A percentile compares a stretch with the other conserved stretches of the same genome.
Evolutionary conservation across 2,329 filamentous ascomycete genomes (phyloP).

Genomic region (Ascochyta rabiei): DNA sequence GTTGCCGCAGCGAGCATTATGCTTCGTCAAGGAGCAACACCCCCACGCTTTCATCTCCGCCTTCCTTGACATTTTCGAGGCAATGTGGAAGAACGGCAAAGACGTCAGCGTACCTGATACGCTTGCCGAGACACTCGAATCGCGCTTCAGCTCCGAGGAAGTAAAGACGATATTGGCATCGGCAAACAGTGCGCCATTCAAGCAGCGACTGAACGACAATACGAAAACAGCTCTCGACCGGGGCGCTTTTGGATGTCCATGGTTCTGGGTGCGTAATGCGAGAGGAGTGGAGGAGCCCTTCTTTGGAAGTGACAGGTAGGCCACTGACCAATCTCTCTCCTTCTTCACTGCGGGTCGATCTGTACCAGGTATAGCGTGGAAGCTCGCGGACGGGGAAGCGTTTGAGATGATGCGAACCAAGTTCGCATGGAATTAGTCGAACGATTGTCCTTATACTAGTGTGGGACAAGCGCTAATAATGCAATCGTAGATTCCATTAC

Average conservation of each 20-base stretch:
- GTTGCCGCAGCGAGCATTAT: constrained; percentile 68
- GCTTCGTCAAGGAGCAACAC: constrained; percentile 68
- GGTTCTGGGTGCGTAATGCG: constrained; percentile 70
- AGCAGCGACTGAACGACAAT: constrained; percentile 60
- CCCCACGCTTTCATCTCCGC: constrained; percentile 56
- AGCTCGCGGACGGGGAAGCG: constrained; percentile 15
- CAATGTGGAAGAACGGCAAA: constrained; percentile 66
- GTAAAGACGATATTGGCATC: constrained; percentile 62
- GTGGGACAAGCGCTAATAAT: constrained; percentile 20
- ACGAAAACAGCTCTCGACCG: constrained; percentile 67
- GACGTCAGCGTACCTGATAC: constrained; percentile 65
- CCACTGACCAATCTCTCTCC: constrained; percentile 13
- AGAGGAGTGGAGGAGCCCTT: constrained; percentile 69
- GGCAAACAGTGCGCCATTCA: constrained; percentile 57
- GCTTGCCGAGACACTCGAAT: constrained; percentile 53
- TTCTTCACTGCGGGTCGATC: constrained; percentile 5
- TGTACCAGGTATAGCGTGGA: constrained; percentile 12
- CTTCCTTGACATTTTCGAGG: constrained; percentile 62
- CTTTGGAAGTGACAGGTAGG: constrained; percentile 75
- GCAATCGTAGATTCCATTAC: constrained; percentile 63
- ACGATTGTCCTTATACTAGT: neutral
- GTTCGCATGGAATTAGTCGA: constrained; percentile 20
- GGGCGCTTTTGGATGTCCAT: constrained; percentile 79
- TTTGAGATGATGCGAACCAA: constrained; percentile 17
- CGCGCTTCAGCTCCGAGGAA: constrained; percentile 59